A percentile compares a stretch with the other conserved stretches of the same genome.
Evolutionary conservation across 441 rosid genomes (phyloP).

Genomic region (Hypseocharis bilobata): DNA sequence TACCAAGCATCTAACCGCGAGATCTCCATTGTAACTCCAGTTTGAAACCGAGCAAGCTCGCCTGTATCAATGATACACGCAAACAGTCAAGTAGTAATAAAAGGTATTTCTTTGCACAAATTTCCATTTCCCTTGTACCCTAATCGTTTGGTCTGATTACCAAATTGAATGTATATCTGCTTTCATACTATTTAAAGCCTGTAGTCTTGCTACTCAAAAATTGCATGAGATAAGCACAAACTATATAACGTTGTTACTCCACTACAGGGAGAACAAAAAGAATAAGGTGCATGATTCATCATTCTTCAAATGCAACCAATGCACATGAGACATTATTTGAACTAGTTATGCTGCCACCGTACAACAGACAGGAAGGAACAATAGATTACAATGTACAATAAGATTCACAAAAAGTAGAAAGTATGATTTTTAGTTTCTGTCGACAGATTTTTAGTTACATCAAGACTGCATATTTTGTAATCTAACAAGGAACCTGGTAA

Average conservation of each 20-base stretch:
- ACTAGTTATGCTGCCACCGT: neutral
- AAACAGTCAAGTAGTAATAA: neutral
- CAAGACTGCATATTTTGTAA: neutral
- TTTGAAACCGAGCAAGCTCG: conserved; percentile 82
- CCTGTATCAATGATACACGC: conserved; percentile 40
- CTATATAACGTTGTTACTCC: no score
- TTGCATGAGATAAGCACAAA: no score
- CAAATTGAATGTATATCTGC: no score
- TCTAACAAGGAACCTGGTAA: neutral
- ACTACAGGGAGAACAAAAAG: no score
- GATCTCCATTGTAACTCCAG: conserved; percentile 89
- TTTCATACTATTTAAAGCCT: no score
- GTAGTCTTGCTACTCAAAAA: no score
- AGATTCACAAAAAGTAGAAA: no score
- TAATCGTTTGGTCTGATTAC: no score
- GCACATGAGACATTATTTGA: neutral
- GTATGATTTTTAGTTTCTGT: no score
- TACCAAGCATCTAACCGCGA: conserved; percentile 95
- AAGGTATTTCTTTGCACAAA: neutral
- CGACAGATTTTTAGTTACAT: no score
- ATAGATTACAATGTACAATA: neutral
- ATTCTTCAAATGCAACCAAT: neutral
- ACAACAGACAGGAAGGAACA: neutral
- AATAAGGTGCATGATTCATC: neutral
- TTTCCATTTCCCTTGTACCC: neutral